A percentile compares a stretch with the other conserved stretches of the same genome.
Conservation (phyloP, 2,329 filamentous ascomycete species). For the Endocalyx cinctus region DNA sequence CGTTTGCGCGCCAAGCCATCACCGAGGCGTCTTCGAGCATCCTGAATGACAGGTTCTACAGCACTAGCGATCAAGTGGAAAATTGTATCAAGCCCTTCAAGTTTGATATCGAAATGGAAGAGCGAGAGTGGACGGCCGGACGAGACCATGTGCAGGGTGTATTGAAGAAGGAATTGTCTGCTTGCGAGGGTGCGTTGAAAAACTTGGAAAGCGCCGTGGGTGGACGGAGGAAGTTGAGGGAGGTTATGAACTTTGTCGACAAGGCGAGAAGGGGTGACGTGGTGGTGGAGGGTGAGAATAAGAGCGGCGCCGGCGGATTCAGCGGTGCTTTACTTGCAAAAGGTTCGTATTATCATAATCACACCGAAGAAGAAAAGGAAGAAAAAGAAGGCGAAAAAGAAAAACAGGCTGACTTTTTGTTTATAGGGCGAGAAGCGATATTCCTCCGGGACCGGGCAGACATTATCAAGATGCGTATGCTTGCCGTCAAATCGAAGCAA, state of each 20-base stretch:
- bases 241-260: conserved; percentile 89
- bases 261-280: conserved; percentile 83
- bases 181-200: conserved; percentile 75
- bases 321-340: conserved; percentile 78
- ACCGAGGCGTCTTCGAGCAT: conserved; percentile 86
- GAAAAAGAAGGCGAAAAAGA: too few relatives aligned
- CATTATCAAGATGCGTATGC: conserved; percentile 83
- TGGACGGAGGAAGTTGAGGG: conserved; percentile 76
- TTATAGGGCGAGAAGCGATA: conserved; percentile 77
- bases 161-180: conserved; percentile 80
- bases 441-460: conserved; percentile 91
- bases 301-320: conserved; percentile 87
- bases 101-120: conserved; percentile 93
- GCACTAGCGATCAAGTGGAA: conserved; percentile 95
- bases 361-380: too few relatives aligned
- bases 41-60: conserved; percentile 90
- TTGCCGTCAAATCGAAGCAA: conserved; percentile 86
- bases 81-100: conserved; percentile 99
- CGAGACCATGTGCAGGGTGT: conserved; percentile 76
- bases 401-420: too few relatives aligned
- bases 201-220: conserved; percentile 73
- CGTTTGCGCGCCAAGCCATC: conserved; percentile 90
- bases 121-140: conserved; percentile 80
- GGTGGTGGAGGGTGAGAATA: conserved; percentile 75
- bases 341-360: conserved; percentile 49